Conservation (phyloP, 1,284 basidiomycete genomes). For the Wolfiporia cocos region DNA sequence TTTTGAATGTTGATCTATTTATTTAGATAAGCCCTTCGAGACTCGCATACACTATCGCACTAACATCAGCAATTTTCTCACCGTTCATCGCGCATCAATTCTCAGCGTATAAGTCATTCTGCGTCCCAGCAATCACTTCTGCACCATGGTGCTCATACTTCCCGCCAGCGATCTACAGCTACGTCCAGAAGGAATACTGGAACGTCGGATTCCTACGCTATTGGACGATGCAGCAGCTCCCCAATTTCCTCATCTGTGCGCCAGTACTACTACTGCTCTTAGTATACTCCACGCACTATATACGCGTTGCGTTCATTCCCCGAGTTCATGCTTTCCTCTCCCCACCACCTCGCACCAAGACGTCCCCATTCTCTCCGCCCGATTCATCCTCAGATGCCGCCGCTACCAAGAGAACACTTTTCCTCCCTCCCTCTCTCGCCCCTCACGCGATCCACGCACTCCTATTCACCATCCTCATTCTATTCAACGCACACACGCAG, state of each 20-base stretch:
- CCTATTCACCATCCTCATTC: slow-evolving; percentile 52
- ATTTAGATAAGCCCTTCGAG: no score
- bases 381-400: no score
- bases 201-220: slow-evolving; percentile 81
- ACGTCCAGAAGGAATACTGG: slow-evolving; percentile 88
- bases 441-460: slow-evolving; percentile 73
- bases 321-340: slow-evolving; percentile 15
- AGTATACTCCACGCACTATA: slow-evolving; percentile 33
- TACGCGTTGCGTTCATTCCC: slow-evolving; percentile 19
- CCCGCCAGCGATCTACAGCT: slow-evolving; percentile 74
- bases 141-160: slow-evolving; percentile 58
- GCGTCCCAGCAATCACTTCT: slow-evolving; percentile 23
- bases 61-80: slow-evolving; percentile 41
- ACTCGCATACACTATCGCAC: slow-evolving; percentile 28
- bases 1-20: no score
- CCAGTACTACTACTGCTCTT: slow-evolving; percentile 63
- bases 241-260: slow-evolving; percentile 80
- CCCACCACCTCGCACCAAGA: slow-evolving; percentile 2
- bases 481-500: slow-evolving; percentile 86
- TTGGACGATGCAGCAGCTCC: slow-evolving; percentile 79
- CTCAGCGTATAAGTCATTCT: slow-evolving; percentile 63
- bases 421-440: slow-evolving; percentile 31
- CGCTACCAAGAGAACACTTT: no score
- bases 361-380: slow-evolving; percentile 8
- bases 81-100: slow-evolving; percentile 75